phyloP scores from a whole-genome alignment of 2,329 filamentous ascomycete species.

The Dendrostoma leiphaemia region DNA sequence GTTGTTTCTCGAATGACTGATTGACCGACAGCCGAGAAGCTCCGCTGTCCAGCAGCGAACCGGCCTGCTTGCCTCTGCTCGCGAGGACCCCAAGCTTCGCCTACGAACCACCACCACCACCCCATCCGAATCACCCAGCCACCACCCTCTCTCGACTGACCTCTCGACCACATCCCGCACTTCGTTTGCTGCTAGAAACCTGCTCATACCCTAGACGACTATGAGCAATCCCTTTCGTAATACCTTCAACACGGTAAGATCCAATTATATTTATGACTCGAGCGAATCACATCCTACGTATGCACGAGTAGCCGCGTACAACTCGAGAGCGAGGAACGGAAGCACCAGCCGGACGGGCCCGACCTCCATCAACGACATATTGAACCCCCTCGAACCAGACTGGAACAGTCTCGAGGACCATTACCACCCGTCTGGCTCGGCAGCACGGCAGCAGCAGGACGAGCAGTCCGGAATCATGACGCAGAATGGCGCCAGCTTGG shows the following conservation, averaged over 20 bases:
- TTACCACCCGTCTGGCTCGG: not conserved
- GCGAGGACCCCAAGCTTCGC: not conserved
- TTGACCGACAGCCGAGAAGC: not conserved
- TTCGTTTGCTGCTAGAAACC: too few species aligned
- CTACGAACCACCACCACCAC: not conserved
- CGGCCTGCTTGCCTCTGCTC: not conserved
- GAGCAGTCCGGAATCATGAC: constrained; percentile 19
- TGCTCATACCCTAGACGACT: not conserved
- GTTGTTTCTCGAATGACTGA: not conserved
- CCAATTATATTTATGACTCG: constrained; percentile 6
- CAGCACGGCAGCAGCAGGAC: not conserved
- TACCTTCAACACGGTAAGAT: constrained; percentile 4
- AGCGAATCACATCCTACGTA: constrained; percentile 38
- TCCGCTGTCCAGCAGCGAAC: not conserved
- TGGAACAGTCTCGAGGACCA: not conserved
- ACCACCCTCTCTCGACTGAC: not conserved
- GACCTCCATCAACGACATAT: constrained; percentile 51
- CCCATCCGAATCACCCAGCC: not conserved
- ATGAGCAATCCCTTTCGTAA: constrained; percentile 17
- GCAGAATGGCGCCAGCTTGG: constrained; percentile 26
- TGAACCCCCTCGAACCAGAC: constrained; percentile 45
- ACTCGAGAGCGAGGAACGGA: constrained; percentile 34
- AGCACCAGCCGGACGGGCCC: constrained; percentile 26
- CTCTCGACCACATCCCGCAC: too few species aligned
- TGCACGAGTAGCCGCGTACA: constrained; percentile 37